Percentiles rank a stretch among this genome's conserved stretches.
phyloP scores from a whole-genome alignment of 306 rosid genomes.

The Lablab purpureus region DNA sequence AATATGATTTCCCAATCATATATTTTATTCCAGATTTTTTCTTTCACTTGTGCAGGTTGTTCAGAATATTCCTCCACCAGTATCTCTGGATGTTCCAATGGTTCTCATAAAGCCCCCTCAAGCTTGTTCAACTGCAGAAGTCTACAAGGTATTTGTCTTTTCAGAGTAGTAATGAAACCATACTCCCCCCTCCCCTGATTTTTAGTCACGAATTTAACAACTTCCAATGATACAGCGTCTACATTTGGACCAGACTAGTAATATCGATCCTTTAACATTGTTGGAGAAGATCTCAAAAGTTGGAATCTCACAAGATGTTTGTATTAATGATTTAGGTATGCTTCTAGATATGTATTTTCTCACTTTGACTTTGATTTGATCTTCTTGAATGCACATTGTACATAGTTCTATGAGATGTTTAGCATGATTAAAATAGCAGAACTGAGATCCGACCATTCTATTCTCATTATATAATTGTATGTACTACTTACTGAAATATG shows the following conservation, averaged over 20 bases:
- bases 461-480: conserved; percentile 13
- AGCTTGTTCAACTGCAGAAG: conserved; percentile 96
- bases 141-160: conserved; percentile 79
- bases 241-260: conserved; percentile 72
- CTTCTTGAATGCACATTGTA: conserved; percentile 16
- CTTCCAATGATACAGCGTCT: conserved; percentile 62
- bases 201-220: conserved; percentile 26
- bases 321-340: conserved; percentile 93
- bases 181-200: conserved; percentile 24
- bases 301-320: conserved; percentile 88
- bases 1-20: conserved; percentile 32
- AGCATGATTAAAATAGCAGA: not conserved
- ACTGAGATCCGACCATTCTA: conserved; percentile 17
- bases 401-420: conserved; percentile 5
- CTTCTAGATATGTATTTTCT: conserved; percentile 11
- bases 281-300: conserved; percentile 73
- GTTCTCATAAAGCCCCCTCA: conserved; percentile 92
- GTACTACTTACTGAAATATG: conserved; percentile 27
- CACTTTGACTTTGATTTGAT: conserved; percentile 35
- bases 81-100: conserved; percentile 82
- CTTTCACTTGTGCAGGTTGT: conserved; percentile 67
- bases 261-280: conserved; percentile 74
- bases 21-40: conserved; percentile 39
- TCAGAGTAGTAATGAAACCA: not conserved
- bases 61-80: conserved; percentile 72